Evolutionary conservation across 169 alveolate species (phyloP).

Genomic region (Plasmodium knowlesi): DNA sequence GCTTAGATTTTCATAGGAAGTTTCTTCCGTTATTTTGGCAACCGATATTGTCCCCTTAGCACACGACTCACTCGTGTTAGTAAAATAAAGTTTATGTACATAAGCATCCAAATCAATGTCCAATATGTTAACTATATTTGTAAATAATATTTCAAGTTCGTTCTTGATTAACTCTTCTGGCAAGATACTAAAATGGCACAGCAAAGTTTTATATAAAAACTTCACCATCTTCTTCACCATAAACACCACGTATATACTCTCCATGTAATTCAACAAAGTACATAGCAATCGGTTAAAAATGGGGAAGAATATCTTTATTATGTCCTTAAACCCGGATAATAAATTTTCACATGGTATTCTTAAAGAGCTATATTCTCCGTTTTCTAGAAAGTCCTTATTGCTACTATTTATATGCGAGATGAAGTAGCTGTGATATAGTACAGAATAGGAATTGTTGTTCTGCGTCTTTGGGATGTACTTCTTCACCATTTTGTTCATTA

Average conservation of each 20-base stretch:
- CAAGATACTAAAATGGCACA: constrained; percentile 34
- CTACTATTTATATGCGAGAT: constrained; percentile 36
- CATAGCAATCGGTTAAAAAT: constrained; percentile 32
- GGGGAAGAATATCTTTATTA: constrained; percentile 49
- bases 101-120: constrained; percentile 50
- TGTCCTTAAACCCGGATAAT: constrained; percentile 59
- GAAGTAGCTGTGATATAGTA: constrained; percentile 47
- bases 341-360: constrained; percentile 73
- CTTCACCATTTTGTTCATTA: constrained; percentile 57
- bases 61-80: background rate
- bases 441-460: constrained; percentile 9
- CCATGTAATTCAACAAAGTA: constrained; percentile 1
- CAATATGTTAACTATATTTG: constrained; percentile 52
- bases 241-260: constrained; percentile 35
- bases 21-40: constrained; percentile 62
- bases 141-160: constrained; percentile 45
- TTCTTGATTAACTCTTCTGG: constrained; percentile 37
- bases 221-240: constrained; percentile 31
- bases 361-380: constrained; percentile 21
- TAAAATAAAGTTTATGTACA: constrained; percentile 47
- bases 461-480: constrained; percentile 34
- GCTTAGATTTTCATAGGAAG: constrained; percentile 59
- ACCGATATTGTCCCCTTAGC: constrained; percentile 11
- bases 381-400: constrained; percentile 49
- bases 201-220: constrained; percentile 40